phyloP scores from a whole-genome alignment of 192 early-diverging fungal species.

The Coemansia sp. region DNA sequence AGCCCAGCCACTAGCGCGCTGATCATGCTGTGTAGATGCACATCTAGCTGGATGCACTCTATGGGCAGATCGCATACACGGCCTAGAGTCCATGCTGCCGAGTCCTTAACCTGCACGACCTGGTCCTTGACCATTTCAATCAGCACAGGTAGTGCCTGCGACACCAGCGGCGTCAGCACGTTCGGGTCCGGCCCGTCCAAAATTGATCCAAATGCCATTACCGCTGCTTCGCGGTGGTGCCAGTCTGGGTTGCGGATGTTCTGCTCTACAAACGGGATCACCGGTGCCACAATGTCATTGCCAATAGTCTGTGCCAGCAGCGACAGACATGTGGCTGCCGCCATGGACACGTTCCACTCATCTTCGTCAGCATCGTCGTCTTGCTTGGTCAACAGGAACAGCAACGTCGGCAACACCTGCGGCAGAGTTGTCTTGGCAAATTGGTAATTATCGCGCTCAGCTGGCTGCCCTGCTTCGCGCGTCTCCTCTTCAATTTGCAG shows the following conservation, averaged over 20 bases:
- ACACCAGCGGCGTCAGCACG: slow-evolving; percentile 67
- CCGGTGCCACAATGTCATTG: slow-evolving; percentile 74
- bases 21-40: slow-evolving; percentile 69
- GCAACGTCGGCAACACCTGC: slow-evolving; percentile 83
- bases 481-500: slow-evolving; percentile 61
- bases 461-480: slow-evolving; percentile 51
- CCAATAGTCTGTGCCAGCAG: slow-evolving; percentile 82
- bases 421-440: slow-evolving; percentile 77
- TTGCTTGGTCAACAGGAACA: slow-evolving; percentile 90
- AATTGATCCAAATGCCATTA: slow-evolving; percentile 99
- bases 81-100: slow-evolving; percentile 97
- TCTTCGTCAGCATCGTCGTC: slow-evolving; percentile 99
- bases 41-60: slow-evolving; percentile 71
- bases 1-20: slow-evolving; percentile 80
- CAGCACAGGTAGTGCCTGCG: slow-evolving; percentile 84
- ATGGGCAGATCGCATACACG: slow-evolving; percentile 84
- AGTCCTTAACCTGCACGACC: slow-evolving; percentile 89
- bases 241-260: slow-evolving; percentile 86
- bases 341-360: slow-evolving; percentile 99
- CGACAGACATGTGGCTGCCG: slow-evolving; percentile 91
- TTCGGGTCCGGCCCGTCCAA: slow-evolving; percentile 82
- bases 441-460: slow-evolving; percentile 59
- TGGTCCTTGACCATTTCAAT: slow-evolving; percentile 89
- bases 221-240: slow-evolving; percentile 93
- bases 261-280: slow-evolving; percentile 86